phyloP scores from a whole-genome alignment of 192 early-diverging fungal genomes.

The Rhizophlyctis rosea region DNA sequence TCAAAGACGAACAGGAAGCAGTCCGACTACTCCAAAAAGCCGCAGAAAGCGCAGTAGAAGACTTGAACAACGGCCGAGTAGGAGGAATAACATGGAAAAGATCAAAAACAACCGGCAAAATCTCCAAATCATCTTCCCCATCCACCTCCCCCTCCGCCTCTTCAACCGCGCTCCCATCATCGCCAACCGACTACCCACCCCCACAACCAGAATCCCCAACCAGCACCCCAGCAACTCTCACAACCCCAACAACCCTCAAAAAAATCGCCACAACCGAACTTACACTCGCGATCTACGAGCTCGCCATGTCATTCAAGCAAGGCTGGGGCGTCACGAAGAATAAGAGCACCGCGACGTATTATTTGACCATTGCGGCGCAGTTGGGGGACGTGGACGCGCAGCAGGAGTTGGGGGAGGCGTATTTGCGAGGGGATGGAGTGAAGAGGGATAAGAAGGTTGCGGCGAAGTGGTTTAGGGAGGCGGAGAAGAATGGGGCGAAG shows the following conservation, averaged over 20 bases:
- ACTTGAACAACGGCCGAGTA: conserved; percentile 14
- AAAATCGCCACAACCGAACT: conserved; percentile 36
- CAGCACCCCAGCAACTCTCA: too few relatives aligned
- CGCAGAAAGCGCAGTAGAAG: conserved; percentile 33
- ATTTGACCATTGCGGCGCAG: conserved; percentile 40
- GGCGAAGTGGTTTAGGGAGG: conserved; percentile 44
- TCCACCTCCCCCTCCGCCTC: too few relatives aligned
- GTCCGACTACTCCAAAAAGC: conserved; percentile 28
- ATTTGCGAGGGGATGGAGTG: conserved; percentile 43
- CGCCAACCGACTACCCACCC: too few relatives aligned
- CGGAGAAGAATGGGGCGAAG: conserved; percentile 40
- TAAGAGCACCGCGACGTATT: conserved; percentile 41
- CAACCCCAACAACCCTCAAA: conserved; percentile 5
- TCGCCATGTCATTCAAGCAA: conserved; percentile 46
- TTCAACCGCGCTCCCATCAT: too few relatives aligned
- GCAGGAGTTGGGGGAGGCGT: conserved; percentile 41
- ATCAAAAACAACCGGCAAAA: too few relatives aligned
- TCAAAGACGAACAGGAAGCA: conserved; percentile 36
- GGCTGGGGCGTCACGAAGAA: conserved; percentile 51
- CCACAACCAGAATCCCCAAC: too few relatives aligned
- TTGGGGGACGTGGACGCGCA: conserved; percentile 50
- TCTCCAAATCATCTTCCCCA: too few relatives aligned
- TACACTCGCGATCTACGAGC: conserved; percentile 40
- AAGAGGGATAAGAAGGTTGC: conserved; percentile 44
- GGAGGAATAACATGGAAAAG: too few relatives aligned